These are phyloP conservation scores for Boletellus sp. DNA, from an alignment of 768 basidiomycete genomes.

Conservation along the genomic window DNA sequence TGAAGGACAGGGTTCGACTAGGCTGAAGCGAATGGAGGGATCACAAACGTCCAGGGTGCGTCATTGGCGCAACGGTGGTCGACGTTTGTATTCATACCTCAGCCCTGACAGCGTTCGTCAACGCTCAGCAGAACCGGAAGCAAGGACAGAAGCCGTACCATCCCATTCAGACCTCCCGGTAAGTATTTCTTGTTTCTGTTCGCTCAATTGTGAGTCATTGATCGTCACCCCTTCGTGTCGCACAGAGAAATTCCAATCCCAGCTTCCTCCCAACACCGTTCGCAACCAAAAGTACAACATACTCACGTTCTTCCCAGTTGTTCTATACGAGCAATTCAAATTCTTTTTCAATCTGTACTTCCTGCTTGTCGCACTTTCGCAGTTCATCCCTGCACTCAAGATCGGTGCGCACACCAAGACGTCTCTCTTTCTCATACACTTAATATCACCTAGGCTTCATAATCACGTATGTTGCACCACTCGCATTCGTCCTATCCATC, in stretches of 20 bases:
- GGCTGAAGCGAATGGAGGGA: constrained; percentile 25
- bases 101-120: constrained; percentile 21
- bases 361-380: constrained; percentile 91
- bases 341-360: constrained; percentile 99
- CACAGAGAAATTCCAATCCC: constrained; percentile 65
- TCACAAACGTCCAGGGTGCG: constrained; percentile 18
- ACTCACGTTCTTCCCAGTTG: constrained; percentile 94
- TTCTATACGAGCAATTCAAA: constrained; percentile 99
- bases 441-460: constrained; percentile 69
- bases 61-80: not conserved
- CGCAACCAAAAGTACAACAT: constrained; percentile 98
- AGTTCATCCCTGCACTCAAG: constrained; percentile 93
- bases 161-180: constrained; percentile 77
- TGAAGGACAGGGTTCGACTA: constrained; percentile 26
- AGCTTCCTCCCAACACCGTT: constrained; percentile 84
- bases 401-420: constrained; percentile 59
- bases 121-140: constrained; percentile 8
- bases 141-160: constrained; percentile 66
- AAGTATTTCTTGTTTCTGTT: constrained; percentile 8
- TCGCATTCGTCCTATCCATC: constrained; percentile 90
- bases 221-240: not conserved
- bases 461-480: constrained; percentile 90
- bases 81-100: not conserved
- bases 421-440: not conserved
- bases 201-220: not conserved